Conservation (phyloP, 306 rosid genomes). For the Albizia julibrissin region DNA sequence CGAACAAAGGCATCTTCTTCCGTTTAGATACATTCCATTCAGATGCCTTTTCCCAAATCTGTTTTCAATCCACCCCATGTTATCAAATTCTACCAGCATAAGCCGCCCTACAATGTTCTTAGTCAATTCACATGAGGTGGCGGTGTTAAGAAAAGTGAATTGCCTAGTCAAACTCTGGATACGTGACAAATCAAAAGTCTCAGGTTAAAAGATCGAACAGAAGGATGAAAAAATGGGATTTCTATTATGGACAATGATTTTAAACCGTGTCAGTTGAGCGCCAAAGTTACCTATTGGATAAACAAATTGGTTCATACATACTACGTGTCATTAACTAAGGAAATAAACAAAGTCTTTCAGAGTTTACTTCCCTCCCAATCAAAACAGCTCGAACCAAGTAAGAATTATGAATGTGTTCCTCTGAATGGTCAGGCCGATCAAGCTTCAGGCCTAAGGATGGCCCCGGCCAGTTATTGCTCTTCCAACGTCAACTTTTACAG, state of each 20-base stretch:
- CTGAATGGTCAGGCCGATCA: constrained; percentile 26
- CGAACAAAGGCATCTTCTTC: not conserved
- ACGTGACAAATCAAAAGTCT: not conserved
- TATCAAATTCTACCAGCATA: not conserved
- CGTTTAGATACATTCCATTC: not conserved
- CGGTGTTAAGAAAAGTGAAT: not conserved
- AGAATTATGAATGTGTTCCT: constrained; percentile 34
- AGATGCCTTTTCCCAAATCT: not conserved
- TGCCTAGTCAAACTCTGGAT: not conserved
- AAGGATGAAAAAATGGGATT: constrained; percentile 7
- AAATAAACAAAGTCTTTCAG: constrained; percentile 30
- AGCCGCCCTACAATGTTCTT: not conserved
- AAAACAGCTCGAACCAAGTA: constrained; percentile 34
- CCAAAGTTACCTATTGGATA: constrained; percentile 19
- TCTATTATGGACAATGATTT: constrained; percentile 33
- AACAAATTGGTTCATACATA: constrained; percentile 26
- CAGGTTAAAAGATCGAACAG: not conserved
- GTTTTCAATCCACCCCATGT: not conserved
- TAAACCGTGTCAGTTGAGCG: constrained; percentile 28
- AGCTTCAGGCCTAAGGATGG: constrained; percentile 21
- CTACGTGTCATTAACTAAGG: constrained; percentile 26
- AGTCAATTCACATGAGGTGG: not conserved
- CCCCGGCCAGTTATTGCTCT: constrained; percentile 4
- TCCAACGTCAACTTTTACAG: not conserved
- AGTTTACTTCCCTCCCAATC: constrained; percentile 39